phyloP scores from a whole-genome alignment of 805 yeast species.

The Metschnikowia borealis region DNA sequence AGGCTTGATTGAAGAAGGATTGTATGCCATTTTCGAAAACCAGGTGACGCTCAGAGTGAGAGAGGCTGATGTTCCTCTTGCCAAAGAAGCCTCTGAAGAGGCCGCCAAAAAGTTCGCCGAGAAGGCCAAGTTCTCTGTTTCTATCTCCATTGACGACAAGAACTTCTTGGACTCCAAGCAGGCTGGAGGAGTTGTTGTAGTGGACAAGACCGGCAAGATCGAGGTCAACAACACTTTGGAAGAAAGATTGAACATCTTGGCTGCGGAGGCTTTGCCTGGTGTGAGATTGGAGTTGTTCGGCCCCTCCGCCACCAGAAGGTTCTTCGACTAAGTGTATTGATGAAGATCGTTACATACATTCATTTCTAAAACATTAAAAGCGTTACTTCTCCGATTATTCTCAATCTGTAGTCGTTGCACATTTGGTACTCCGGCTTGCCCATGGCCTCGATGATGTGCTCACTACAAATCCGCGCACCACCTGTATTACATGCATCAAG shows the following conservation, averaged over 20 bases:
- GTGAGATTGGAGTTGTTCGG: slow-evolving; percentile 89
- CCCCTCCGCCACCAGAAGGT: slow-evolving; percentile 79
- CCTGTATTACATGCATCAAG: not conserved
- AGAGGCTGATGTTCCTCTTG: slow-evolving; percentile 57
- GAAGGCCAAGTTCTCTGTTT: slow-evolving; percentile 54
- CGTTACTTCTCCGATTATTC: not conserved
- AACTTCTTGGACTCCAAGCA: slow-evolving; percentile 55
- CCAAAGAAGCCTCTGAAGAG: slow-evolving; percentile 55
- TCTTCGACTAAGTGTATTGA: slow-evolving; percentile 60
- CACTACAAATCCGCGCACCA: not conserved
- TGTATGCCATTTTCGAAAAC: slow-evolving; percentile 70
- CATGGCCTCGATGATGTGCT: not conserved
- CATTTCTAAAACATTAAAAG: slow-evolving; percentile 3
- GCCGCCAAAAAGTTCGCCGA: slow-evolving; percentile 64
- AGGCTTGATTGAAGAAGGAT: slow-evolving; percentile 74
- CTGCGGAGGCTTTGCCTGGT: slow-evolving; percentile 86
- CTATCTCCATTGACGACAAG: slow-evolving; percentile 53
- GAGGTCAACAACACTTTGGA: slow-evolving; percentile 90
- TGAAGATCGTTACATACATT: slow-evolving; percentile 2
- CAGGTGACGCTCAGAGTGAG: slow-evolving; percentile 62
- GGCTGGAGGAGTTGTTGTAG: slow-evolving; percentile 83
- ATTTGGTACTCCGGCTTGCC: no score
- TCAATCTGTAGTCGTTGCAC: not conserved
- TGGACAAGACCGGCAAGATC: slow-evolving; percentile 73
- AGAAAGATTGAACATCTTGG: slow-evolving; percentile 81